A percentile compares a stretch with the other conserved stretches of the same genome.
phyloP scores from a whole-genome alignment of 1,284 basidiomycete genomes.

The Xanthoconium separans region DNA sequence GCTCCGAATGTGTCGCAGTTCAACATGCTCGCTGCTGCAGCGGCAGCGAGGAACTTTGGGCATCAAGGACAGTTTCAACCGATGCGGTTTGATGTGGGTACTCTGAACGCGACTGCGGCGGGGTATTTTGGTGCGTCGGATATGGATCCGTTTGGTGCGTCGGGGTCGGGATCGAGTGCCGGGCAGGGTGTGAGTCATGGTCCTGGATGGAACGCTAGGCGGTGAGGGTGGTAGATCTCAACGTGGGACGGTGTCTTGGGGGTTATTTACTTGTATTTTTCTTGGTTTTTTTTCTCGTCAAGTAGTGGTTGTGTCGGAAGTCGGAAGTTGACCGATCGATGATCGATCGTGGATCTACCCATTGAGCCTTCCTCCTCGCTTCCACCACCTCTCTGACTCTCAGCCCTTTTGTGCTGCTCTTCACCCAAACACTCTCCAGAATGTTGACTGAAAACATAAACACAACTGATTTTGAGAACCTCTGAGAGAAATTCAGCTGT shows the following conservation, averaged over 20 bases:
- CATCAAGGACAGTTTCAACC: conserved; percentile 25
- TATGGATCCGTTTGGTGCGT: conserved; percentile 11
- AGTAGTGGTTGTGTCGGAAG: too few relatives aligned
- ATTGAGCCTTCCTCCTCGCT: too few relatives aligned
- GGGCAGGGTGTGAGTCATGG: not conserved
- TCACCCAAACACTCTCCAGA: too few relatives aligned
- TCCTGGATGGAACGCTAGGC: conserved; percentile 16
- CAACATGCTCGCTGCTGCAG: conserved; percentile 25
- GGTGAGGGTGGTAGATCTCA: conserved; percentile 1
- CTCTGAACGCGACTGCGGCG: conserved; percentile 12
- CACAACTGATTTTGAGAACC: too few relatives aligned
- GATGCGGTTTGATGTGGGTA: conserved; percentile 17
- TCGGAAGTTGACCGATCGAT: too few relatives aligned
- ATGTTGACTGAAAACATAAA: too few relatives aligned
- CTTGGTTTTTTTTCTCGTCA: too few relatives aligned
- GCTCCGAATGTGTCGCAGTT: conserved; percentile 21
- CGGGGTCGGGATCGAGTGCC: not conserved
- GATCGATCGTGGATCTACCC: too few relatives aligned
- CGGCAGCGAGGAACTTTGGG: conserved; percentile 20
- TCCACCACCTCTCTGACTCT: too few relatives aligned
- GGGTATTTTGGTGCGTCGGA: conserved; percentile 24
- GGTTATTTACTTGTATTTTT: not conserved
- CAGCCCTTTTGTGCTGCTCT: too few relatives aligned
- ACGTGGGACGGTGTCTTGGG: too few relatives aligned
- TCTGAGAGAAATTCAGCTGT: too few relatives aligned